Evolutionary conservation across 257 asterid species (phyloP).

Genomic region (Salvia splendens): DNA sequence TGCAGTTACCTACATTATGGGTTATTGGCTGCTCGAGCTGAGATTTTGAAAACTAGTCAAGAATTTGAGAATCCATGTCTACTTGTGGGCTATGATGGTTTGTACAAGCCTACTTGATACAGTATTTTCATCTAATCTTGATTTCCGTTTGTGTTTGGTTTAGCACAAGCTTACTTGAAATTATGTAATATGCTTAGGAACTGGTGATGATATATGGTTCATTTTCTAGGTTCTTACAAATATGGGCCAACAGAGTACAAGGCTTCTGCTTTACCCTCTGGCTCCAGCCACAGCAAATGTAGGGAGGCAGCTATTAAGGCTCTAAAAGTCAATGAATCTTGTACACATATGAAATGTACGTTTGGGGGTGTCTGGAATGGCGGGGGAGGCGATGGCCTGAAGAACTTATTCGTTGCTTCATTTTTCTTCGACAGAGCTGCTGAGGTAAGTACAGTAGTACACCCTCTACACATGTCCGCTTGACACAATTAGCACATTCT

Average conservation of each 20-base stretch:
- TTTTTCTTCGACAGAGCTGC: constrained; percentile 96
- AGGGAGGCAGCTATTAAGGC: constrained; percentile 70
- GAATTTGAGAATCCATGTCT: constrained; percentile 63
- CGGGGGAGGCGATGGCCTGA: constrained; percentile 97
- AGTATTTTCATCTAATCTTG: neutral
- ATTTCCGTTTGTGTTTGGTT: no score
- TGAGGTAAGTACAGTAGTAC: constrained; percentile 69
- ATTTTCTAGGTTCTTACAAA: constrained; percentile 65
- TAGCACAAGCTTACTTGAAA: no score
- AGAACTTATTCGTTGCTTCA: constrained; percentile 90
- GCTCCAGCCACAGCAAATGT: constrained; percentile 74
- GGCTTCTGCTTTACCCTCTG: constrained; percentile 65
- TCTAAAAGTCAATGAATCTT: constrained; percentile 79
- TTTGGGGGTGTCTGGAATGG: constrained; percentile 99
- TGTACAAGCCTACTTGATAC: constrained; percentile 18
- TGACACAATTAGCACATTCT: constrained; percentile 9
- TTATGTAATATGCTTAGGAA: neutral
- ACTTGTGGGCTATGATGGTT: constrained; percentile 68
- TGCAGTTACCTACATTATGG: constrained; percentile 84
- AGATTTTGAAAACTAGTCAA: constrained; percentile 58
- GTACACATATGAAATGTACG: constrained; percentile 96
- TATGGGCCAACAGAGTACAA: constrained; percentile 63
- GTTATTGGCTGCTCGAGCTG: constrained; percentile 77
- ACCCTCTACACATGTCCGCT: constrained; percentile 21
- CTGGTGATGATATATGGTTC: constrained; percentile 19